Percentiles rank a stretch among this genome's conserved stretches.
Evolutionary conservation across 2,329 filamentous ascomycete species (phyloP).

Genomic region (Ascocoryne sarcoides): DNA sequence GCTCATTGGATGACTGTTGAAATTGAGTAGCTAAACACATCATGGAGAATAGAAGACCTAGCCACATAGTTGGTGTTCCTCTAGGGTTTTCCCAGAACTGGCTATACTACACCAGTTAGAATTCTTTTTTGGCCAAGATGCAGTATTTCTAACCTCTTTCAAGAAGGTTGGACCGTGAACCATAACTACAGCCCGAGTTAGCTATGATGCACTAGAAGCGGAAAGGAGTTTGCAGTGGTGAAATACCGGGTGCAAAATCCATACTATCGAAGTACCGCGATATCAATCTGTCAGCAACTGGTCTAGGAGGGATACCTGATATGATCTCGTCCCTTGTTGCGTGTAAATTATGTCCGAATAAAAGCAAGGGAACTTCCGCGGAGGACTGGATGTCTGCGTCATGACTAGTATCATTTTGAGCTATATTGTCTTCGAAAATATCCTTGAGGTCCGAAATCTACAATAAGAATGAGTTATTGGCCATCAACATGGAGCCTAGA

Average conservation of each 20-base stretch:
- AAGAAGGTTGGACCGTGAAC: slow-evolving; percentile 79
- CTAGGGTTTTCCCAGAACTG: slow-evolving; percentile 60
- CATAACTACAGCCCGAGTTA: slow-evolving; percentile 43
- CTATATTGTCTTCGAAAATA: slow-evolving; percentile 11
- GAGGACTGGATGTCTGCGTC: background rate
- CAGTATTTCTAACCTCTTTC: too few species aligned
- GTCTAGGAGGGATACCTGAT: slow-evolving; percentile 67
- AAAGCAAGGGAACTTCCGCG: background rate
- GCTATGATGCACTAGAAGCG: slow-evolving; percentile 13
- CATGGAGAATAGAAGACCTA: slow-evolving; percentile 68
- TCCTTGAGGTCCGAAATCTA: slow-evolving; percentile 4
- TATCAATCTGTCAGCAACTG: slow-evolving; percentile 72
- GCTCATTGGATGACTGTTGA: slow-evolving; percentile 65
- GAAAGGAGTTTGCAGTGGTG: slow-evolving; percentile 10
- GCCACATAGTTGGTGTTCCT: slow-evolving; percentile 65
- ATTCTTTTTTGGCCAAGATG: too few species aligned
- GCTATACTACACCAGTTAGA: too few species aligned
- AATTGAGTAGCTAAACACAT: slow-evolving; percentile 67
- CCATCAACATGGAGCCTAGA: too few species aligned
- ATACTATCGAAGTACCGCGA: slow-evolving; percentile 80
- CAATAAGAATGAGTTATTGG: slow-evolving; percentile 22
- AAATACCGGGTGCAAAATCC: slow-evolving; percentile 43
- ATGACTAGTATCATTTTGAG: slow-evolving; percentile 15
- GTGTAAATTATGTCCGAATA: background rate
- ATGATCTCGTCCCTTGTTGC: slow-evolving; percentile 62